Evolutionary conservation across 2,329 filamentous ascomycete species (phyloP).

Genomic region (Xylariaceae sp.): DNA sequence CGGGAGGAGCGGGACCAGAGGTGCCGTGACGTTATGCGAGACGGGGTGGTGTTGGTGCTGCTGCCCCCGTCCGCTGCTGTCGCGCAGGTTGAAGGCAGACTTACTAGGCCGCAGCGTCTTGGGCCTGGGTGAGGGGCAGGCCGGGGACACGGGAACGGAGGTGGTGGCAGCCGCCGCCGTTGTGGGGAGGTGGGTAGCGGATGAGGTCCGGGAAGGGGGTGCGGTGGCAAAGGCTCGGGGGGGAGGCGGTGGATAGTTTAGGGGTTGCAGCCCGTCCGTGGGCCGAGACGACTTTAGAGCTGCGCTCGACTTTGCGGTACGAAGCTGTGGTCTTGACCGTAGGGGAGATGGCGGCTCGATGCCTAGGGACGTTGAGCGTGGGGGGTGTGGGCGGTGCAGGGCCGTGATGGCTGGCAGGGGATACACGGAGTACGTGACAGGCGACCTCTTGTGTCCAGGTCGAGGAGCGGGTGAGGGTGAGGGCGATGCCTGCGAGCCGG

Average conservation of each 20-base stretch:
- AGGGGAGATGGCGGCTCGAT: conserved; percentile 19
- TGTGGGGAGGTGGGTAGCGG: conserved; percentile 7
- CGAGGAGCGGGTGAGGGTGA: conserved; percentile 12
- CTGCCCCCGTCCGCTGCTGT: conserved; percentile 9
- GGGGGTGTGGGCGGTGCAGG: conserved; percentile 25
- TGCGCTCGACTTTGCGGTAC: conserved; percentile 20
- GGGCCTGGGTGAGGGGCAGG: conserved; percentile 11
- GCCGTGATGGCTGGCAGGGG: conserved; percentile 24
- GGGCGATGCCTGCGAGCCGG: conserved; percentile 4
- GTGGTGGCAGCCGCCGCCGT: conserved; percentile 4
- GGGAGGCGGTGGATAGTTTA: conserved; percentile 8
- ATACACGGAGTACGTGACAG: conserved; percentile 36
- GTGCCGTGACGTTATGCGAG: conserved; percentile 13
- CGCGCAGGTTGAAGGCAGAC: conserved; percentile 22
- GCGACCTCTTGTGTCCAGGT: conserved; percentile 10
- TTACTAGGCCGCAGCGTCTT: conserved; percentile 15
- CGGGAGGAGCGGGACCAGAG: conserved; percentile 18
- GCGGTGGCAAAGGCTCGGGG: conserved; percentile 9
- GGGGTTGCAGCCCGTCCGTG: conserved; percentile 12
- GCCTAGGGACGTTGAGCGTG: conserved; percentile 27
- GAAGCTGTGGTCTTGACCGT: conserved; percentile 12
- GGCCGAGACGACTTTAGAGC: conserved; percentile 11
- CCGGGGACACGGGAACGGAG: conserved; percentile 22
- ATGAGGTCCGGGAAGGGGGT: conserved; percentile 8
- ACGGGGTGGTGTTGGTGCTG: conserved; percentile 1